phyloP scores from a whole-genome alignment of 768 basidiomycete species.

The Lenzites betulinus region DNA sequence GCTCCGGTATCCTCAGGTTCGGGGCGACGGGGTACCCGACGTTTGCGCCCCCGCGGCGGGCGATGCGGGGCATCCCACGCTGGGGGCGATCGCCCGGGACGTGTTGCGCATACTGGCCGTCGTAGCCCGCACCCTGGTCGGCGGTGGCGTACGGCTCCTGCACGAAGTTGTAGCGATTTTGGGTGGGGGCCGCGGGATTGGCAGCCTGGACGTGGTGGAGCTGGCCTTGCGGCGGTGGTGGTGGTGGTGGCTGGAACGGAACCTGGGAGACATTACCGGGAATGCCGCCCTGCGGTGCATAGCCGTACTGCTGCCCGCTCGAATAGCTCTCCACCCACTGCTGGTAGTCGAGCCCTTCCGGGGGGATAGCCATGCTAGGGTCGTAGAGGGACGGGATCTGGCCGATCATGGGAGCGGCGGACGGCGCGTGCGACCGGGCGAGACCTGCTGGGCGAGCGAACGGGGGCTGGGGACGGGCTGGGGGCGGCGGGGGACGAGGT shows the following conservation, averaged over 20 bases:
- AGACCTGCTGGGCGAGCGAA: constrained; percentile 1
- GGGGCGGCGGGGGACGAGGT: background rate
- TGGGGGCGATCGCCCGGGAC: constrained; percentile 16
- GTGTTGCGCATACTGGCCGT: constrained; percentile 9
- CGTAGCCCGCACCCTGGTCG: constrained; percentile 4
- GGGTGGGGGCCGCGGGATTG: constrained; percentile 6
- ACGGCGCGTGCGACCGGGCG: constrained; percentile 4
- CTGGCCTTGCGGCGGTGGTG: constrained; percentile 15
- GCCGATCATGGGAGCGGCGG: constrained; percentile 22
- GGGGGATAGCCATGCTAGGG: constrained; percentile 19
- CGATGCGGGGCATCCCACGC: constrained; percentile 18
- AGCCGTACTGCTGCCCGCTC: constrained; percentile 4
- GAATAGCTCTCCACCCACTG: constrained; percentile 24
- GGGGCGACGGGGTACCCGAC: constrained; percentile 6
- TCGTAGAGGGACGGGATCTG: constrained; percentile 27
- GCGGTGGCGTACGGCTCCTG: constrained; percentile 5
- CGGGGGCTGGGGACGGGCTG: background rate
- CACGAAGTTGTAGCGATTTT: constrained; percentile 26
- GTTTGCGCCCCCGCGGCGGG: constrained; percentile 7
- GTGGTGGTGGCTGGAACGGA: constrained; percentile 13
- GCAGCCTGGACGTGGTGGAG: constrained; percentile 16
- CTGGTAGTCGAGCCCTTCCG: constrained; percentile 23
- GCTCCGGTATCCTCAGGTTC: constrained; percentile 10
- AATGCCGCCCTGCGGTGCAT: constrained; percentile 1
- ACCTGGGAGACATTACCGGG: constrained; percentile 16